These are phyloP conservation scores for Aspergillus fijiensis DNA, from an alignment of 2,329 filamentous ascomycete genomes.

Conservation along the genomic window DNA sequence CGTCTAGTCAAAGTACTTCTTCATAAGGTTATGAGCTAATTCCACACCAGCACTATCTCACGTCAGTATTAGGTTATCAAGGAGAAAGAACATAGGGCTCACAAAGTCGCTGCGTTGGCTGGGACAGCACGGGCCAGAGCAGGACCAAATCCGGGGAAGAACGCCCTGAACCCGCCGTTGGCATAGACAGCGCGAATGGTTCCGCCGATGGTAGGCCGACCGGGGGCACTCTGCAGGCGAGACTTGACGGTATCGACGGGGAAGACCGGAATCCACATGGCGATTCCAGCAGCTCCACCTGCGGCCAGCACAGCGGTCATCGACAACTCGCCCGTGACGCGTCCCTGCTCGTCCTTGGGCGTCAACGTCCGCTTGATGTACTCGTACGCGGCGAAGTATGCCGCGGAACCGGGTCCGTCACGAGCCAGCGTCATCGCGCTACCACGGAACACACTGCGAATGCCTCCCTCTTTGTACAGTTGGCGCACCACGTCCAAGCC, in stretches of 20 bases:
- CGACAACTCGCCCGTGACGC: conserved; percentile 73
- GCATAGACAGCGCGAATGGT: conserved; percentile 81
- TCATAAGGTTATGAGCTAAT: conserved; percentile 52
- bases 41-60: conserved; percentile 47
- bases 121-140: conserved; percentile 90
- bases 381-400: conserved; percentile 97
- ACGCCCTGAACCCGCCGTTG: conserved; percentile 80
- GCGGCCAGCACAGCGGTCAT: conserved; percentile 80
- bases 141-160: conserved; percentile 95
- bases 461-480: conserved; percentile 85
- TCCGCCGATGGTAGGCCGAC: conserved; percentile 74
- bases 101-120: conserved; percentile 93
- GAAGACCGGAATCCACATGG: conserved; percentile 99
- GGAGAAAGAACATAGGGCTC: conserved; percentile 22
- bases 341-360: conserved; percentile 73
- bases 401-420: conserved; percentile 88
- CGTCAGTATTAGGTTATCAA: neutral
- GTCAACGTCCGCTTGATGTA: conserved; percentile 86
- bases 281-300: conserved; percentile 85
- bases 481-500: conserved; percentile 88
- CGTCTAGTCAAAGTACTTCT: conserved; percentile 40
- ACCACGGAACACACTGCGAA: conserved; percentile 90
- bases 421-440: conserved; percentile 86
- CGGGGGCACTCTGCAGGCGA: conserved; percentile 85
- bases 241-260: conserved; percentile 97